phyloP scores from a whole-genome alignment of 305 asterid species.

The Caryopteris hybrid region DNA sequence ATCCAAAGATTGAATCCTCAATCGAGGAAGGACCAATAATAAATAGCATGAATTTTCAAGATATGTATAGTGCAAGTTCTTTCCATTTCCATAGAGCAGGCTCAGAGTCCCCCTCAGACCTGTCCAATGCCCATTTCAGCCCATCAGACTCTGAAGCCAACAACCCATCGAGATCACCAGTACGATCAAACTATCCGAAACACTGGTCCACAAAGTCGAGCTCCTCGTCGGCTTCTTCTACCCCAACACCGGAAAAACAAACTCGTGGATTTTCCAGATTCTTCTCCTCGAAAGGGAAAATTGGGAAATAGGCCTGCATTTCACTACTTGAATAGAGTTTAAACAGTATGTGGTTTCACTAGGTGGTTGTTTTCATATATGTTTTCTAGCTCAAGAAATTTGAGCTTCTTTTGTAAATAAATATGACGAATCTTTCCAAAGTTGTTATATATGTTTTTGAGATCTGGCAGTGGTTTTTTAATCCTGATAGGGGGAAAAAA shows the following conservation, averaged over 20 bases:
- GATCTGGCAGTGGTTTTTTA: neutral
- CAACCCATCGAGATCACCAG: conserved; percentile 45
- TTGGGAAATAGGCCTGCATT: conserved; percentile 27
- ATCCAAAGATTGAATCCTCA: conserved; percentile 37
- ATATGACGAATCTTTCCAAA: conserved; percentile 9
- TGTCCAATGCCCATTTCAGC: conserved; percentile 34
- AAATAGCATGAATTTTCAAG: conserved; percentile 38
- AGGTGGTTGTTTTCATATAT: neutral
- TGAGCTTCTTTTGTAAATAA: conserved; percentile 38
- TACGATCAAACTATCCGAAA: conserved; percentile 30
- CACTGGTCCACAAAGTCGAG: conserved; percentile 65
- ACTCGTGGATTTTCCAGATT: conserved; percentile 83
- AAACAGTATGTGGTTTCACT: neutral
- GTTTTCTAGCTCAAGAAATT: conserved; percentile 17
- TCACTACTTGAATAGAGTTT: neutral
- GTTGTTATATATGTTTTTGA: conserved; percentile 2
- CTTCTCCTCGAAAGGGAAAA: conserved; percentile 77
- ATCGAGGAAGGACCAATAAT: conserved; percentile 39
- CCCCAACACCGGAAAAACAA: conserved; percentile 78
- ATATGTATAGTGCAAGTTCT: conserved; percentile 34
- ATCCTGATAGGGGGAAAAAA: too few relatives aligned
- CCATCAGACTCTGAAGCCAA: conserved; percentile 53
- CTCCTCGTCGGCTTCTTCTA: conserved; percentile 57
- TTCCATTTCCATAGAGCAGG: conserved; percentile 37
- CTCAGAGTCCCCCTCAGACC: conserved; percentile 49